phyloP scores from a whole-genome alignment of 1,139 yeast species.

The Protomyces gravidus region DNA sequence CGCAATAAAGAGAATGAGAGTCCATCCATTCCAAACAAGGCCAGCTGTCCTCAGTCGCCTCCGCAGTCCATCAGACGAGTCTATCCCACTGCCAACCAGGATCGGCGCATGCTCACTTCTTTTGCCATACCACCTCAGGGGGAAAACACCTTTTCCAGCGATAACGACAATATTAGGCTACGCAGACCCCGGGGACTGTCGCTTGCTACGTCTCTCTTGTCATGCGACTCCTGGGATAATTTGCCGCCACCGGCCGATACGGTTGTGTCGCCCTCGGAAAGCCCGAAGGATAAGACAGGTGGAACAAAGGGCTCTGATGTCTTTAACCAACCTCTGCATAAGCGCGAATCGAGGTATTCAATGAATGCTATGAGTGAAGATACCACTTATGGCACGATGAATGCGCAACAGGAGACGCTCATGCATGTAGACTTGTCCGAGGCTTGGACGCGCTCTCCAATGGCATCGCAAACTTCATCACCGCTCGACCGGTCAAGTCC shows the following conservation, averaged over 20 bases:
- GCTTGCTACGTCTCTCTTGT: not conserved
- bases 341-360: not conserved
- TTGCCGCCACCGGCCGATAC: not conserved
- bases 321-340: not conserved
- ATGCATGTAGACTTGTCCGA: not conserved
- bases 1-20: not conserved
- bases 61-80: not conserved
- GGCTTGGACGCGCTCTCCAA: not conserved
- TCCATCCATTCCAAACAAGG: not conserved
- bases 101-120: not conserved
- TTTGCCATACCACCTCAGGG: not conserved
- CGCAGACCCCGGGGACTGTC: not conserved
- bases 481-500: not conserved
- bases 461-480: not conserved
- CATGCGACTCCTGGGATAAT: not conserved
- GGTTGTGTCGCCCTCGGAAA: no score
- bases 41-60: not conserved
- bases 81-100: not conserved
- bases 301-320: no score
- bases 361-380: not conserved
- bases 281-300: no score
- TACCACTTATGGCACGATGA: not conserved
- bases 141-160: not conserved
- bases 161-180: no score
- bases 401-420: not conserved